phyloP scores from a whole-genome alignment of 1,139 yeast genomes.

The Scheffersomyces titani region DNA sequence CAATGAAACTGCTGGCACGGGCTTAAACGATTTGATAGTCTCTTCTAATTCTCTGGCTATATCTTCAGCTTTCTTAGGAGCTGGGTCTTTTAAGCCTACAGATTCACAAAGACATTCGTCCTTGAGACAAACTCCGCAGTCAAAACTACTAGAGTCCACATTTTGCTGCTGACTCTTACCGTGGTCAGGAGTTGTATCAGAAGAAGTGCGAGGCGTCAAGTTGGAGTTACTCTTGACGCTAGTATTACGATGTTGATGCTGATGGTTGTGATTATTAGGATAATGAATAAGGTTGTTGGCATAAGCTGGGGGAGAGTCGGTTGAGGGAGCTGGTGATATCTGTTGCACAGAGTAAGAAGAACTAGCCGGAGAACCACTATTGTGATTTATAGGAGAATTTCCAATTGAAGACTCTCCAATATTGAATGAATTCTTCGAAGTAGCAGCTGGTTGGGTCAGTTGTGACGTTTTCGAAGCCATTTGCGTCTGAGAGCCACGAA shows the following conservation, averaged over 20 bases:
- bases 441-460: constrained; percentile 7
- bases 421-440: constrained; percentile 14
- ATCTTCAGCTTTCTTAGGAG: constrained; percentile 6
- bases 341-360: constrained; percentile 43
- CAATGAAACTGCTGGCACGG: constrained; percentile 64
- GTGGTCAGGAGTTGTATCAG: constrained; percentile 16
- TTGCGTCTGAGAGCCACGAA: background rate
- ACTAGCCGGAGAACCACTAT: constrained; percentile 29
- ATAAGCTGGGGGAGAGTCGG: constrained; percentile 42
- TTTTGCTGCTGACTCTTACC: constrained; percentile 6
- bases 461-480: background rate
- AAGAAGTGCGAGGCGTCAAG: constrained; percentile 19
- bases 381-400: constrained; percentile 9
- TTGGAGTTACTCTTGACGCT: constrained; percentile 3
- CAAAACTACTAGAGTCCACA: constrained; percentile 23
- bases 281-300: constrained; percentile 3
- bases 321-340: constrained; percentile 58
- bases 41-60: constrained; percentile 25
- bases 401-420: constrained; percentile 7
- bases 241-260: constrained; percentile 1
- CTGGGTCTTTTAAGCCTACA: constrained; percentile 51
- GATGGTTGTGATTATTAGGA: constrained; percentile 4
- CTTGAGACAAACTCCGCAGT: constrained; percentile 68
- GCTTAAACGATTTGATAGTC: constrained; percentile 45
- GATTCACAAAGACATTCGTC: constrained; percentile 72